Base-by-base conservation (phyloP, 257 asterid species). In the Plectranthus barbatus region DNA sequence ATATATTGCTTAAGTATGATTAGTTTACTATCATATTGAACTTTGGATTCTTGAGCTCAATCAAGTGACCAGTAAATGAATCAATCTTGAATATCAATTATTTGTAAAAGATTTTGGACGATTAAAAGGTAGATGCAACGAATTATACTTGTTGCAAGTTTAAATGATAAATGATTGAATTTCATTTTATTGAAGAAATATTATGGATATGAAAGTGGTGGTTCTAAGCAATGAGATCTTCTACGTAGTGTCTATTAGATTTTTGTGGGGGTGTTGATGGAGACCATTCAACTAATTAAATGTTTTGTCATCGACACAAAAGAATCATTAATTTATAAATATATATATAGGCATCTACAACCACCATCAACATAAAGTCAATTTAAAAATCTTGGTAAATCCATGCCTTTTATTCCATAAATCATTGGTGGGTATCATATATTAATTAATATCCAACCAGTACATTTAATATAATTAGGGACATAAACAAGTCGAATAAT, bases 221-320 rank as follows among this genome's bases (percentile, higher is more conserved):
- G 74, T 64, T 69, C 23, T 54, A 40, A 66, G 54, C 29, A 45
- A 63, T n/a, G 53, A 66, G 73, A 76, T 79, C 81, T 72, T 66
- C 48, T 13, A 64, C 29, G 64, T 14, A 60, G 56, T 64, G 76
- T n/a, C 72, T 83, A 80, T 49, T 74, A 73, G 84, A 83, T 83
- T 71, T 71, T 44, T 24, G 74, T 73, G 72, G 77, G 74, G 80
- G 56, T 53, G 42, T 20, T 62, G 80, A 80, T 48, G 15, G 26
- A 10, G 79, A 77, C 76, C 9, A 60, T 36, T 53, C 77, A 75
- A 59, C 79, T 37, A 75, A 75, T 41, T 44, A 66, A n/a, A 56
- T 44, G 44, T 47, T 53, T 51, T 56, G 7, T 40, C 63, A n/a
- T 36, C 45, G 13, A 37, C 19, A 51, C 26, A 42, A 48, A 39